These are phyloP conservation scores for Solanum pinnatisectum DNA, from an alignment of 257 asterid genomes.

Conservation along the genomic window DNA sequence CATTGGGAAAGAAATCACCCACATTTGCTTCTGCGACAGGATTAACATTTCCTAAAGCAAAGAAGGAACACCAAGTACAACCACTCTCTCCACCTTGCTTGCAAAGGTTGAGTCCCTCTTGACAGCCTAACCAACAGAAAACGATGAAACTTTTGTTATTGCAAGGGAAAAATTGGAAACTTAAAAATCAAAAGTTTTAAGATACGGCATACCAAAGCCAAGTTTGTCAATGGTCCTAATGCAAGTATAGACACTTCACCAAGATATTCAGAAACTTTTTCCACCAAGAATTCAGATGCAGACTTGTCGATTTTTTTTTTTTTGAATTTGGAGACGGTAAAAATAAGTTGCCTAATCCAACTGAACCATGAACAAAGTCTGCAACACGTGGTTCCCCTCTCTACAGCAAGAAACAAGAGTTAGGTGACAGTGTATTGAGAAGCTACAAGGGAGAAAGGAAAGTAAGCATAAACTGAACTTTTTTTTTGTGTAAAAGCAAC, in stretches of 20 bases:
- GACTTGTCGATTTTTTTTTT: conserved; percentile 63
- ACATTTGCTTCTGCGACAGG: conserved; percentile 99
- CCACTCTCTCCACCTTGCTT: conserved; percentile 78
- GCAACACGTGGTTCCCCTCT: conserved; percentile 78
- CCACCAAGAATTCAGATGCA: conserved; percentile 79
- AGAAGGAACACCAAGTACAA: conserved; percentile 89
- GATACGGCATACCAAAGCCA: conserved; percentile 61
- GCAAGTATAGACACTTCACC: conserved; percentile 97
- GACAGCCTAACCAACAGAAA: conserved; percentile 42
- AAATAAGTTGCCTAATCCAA: conserved; percentile 62
- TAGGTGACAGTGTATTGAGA: background rate
- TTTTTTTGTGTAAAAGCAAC: background rate
- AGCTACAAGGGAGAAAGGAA: background rate
- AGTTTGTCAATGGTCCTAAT: conserved; percentile 86
- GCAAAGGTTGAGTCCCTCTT: conserved; percentile 87
- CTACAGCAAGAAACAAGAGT: conserved; percentile 15
- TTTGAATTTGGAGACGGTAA: conserved; percentile 50
- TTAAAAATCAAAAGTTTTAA: background rate
- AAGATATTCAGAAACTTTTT: conserved; percentile 69
- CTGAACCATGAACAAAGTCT: conserved; percentile 81
- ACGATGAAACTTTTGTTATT: background rate
- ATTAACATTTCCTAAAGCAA: conserved; percentile 81
- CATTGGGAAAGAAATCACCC: background rate
- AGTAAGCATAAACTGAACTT: background rate
- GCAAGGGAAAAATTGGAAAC: background rate